A percentile compares a stretch with the other conserved stretches of the same genome.
phyloP scores from a whole-genome alignment of 2,329 filamentous ascomycete species.

The Pseudogymnoascus sp. region DNA sequence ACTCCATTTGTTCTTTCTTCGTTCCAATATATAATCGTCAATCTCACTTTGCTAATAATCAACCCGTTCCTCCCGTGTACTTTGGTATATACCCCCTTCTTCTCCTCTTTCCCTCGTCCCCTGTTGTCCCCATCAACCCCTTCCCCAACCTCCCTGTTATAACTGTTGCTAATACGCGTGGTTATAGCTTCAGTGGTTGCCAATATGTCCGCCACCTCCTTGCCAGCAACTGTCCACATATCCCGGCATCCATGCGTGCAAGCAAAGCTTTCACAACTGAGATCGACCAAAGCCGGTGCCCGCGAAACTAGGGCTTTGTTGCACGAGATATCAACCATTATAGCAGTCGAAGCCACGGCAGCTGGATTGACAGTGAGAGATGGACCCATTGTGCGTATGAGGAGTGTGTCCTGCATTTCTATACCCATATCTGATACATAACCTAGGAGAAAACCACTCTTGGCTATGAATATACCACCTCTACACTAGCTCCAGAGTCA shows the following conservation, averaged over 20 bases:
- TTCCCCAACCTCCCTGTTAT: conserved; percentile 11
- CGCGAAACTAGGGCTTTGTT: conserved; percentile 75
- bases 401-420: not conserved
- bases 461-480: conserved; percentile 66
- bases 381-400: conserved; percentile 54
- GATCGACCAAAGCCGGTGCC: conserved; percentile 62
- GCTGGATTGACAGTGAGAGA: conserved; percentile 50
- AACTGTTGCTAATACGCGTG: conserved; percentile 1
- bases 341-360: conserved; percentile 75
- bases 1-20: not conserved
- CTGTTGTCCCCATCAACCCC: not conserved
- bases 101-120: not conserved
- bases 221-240: conserved; percentile 64
- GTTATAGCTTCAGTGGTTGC: not conserved
- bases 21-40: not conserved
- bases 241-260: conserved; percentile 79
- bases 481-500: conserved; percentile 53
- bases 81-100: not conserved
- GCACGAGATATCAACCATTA: conserved; percentile 77
- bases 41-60: not conserved
- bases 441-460: conserved; percentile 69
- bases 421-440: not conserved
- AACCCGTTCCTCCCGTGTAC: not conserved
- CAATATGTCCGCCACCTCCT: conserved; percentile 25
- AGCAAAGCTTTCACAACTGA: conserved; percentile 85